Base-by-base conservation (phyloP, 352 stramenopile species). In the Globisporangium mamillatum region DNA sequence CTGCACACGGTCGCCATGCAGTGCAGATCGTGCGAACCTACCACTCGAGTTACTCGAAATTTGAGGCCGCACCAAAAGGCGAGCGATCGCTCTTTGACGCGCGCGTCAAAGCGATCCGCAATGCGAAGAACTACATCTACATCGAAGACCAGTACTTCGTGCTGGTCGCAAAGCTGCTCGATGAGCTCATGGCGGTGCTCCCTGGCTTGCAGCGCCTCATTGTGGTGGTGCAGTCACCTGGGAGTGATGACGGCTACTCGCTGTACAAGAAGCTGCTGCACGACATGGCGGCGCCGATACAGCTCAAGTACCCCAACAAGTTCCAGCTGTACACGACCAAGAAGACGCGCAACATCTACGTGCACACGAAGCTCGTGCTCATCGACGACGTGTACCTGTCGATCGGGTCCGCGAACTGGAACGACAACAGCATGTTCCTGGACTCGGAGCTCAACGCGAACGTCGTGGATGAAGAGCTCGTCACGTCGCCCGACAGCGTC, bases 131-230 rank as follows among this genome's bases (percentile, higher is more conserved):
- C 71, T 88, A 75, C 58, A 79, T 88, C 36, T 88, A 84, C 71
- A 80, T 88, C 27, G 78, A 88, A 54, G 80, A 88, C 61, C 80
- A 88, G 71, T 86, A 88, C 71, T 86, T 88, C 50, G 73, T 83
- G 0, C 56, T 74, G 38, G 77, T 88, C 2, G 72, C 77, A 0
- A 59, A 80, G 50, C 61, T 89, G 8, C 61, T 86, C 1, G 63
- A 80, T 1, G 77, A 74, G 0, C 58, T 91, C n/a, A 44, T 89
- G n/a, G 67, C 76, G 27, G 71, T 81, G 2, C 57, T 89, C n/a
- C 80, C 79, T 0, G 58, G 27, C 14, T 56, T 90, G 5, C 72
- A 89, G 36, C 59, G 70, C 12, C 63, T 91, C 4, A 69, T 88
- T n/a, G 79, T 91, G 1, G 61, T 89, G 7, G 65, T 72, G 3